A percentile compares a stretch with the other conserved stretches of the same genome.
These are phyloP conservation scores for Colletotrichum somersetense DNA, from an alignment of 2,329 filamentous ascomycete genomes.

Conservation along the genomic window DNA sequence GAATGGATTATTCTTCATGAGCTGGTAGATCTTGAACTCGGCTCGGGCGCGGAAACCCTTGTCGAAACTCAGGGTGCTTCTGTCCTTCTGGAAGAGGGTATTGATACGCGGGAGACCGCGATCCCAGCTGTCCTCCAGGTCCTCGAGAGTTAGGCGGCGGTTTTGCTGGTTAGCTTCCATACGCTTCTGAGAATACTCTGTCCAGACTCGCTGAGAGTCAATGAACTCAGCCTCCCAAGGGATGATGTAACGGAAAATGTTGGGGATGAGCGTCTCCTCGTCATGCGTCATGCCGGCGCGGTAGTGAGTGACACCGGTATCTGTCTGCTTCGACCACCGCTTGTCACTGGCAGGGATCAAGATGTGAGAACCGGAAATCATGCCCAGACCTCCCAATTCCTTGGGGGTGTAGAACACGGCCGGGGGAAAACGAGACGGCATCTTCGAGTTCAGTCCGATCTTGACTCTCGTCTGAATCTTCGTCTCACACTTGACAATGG, in stretches of 20 bases:
- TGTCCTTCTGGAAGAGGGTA: conserved; percentile 97
- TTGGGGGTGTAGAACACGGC: conserved; percentile 99
- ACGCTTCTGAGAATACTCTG: conserved; percentile 98
- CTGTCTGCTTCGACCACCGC: conserved; percentile 98
- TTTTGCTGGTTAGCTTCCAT: conserved; percentile 98
- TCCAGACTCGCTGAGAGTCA: conserved; percentile 98
- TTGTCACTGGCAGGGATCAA: conserved; percentile 98
- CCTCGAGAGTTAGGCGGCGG: conserved; percentile 91
- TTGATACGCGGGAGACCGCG: conserved; percentile 98
- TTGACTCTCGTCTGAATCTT: conserved; percentile 99
- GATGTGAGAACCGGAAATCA: conserved; percentile 99
- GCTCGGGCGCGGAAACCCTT: conserved; percentile 96
- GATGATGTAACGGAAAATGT: conserved; percentile 99
- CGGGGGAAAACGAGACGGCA: conserved; percentile 98
- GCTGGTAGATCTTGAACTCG: conserved; percentile 98
- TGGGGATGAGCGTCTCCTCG: conserved; percentile 96
- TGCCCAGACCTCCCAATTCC: conserved; percentile 94
- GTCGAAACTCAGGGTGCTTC: conserved; percentile 96
- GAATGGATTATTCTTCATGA: conserved; percentile 99
- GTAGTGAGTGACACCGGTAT: conserved; percentile 96
- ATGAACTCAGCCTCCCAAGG: conserved; percentile 99
- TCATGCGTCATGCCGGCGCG: conserved; percentile 98
- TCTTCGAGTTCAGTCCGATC: conserved; percentile 98
- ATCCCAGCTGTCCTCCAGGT: conserved; percentile 98
- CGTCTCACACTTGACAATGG: conserved; percentile 99